A percentile compares a stretch with the other conserved stretches of the same genome.
Evolutionary conservation across 768 basidiomycete species (phyloP).

Genomic region (Amanita polypyramis): DNA sequence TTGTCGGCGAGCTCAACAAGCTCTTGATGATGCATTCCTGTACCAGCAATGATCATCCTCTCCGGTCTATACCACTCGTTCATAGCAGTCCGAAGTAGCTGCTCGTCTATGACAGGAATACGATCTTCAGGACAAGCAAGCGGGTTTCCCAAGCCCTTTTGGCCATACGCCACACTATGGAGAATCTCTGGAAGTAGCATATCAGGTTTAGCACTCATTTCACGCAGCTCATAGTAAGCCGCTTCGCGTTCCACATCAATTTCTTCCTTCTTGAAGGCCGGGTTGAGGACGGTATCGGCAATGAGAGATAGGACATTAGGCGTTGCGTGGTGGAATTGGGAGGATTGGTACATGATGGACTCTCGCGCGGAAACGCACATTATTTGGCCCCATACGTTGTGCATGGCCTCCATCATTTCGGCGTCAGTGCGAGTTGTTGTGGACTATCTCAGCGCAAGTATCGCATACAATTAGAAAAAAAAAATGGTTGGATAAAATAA

Average conservation of each 20-base stretch:
- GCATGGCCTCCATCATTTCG: conserved; percentile 73
- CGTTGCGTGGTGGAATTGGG: conserved; percentile 79
- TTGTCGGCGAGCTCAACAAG: conserved; percentile 80
- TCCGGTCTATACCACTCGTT: conserved; percentile 87
- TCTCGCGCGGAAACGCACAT: conserved; percentile 86
- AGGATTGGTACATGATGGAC: conserved; percentile 96
- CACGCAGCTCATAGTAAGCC: conserved; percentile 83
- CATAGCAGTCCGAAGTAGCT: conserved; percentile 53
- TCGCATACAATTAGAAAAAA: too few relatives aligned
- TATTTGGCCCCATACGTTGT: conserved; percentile 85
- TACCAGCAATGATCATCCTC: conserved; percentile 90
- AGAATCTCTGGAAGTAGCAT: conserved; percentile 87
- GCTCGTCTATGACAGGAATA: conserved; percentile 53
- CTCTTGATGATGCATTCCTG: conserved; percentile 84
- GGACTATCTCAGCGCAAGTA: too few relatives aligned
- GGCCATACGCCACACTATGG: conserved; percentile 76
- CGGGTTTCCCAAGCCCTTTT: conserved; percentile 79
- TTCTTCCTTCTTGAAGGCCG: conserved; percentile 69
- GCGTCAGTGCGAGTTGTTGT: conserved; percentile 62
- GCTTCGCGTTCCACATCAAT: conserved; percentile 77
- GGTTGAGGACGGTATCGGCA: conserved; percentile 80
- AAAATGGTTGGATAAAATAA: background rate
- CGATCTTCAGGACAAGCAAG: conserved; percentile 82
- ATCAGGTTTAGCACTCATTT: conserved; percentile 83
- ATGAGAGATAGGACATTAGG: conserved; percentile 80